A percentile compares a stretch with the other conserved stretches of the same genome.
These are phyloP conservation scores for Cardamine resedifolia DNA, from an alignment of 345 rosid species.

Conservation along the genomic window DNA sequence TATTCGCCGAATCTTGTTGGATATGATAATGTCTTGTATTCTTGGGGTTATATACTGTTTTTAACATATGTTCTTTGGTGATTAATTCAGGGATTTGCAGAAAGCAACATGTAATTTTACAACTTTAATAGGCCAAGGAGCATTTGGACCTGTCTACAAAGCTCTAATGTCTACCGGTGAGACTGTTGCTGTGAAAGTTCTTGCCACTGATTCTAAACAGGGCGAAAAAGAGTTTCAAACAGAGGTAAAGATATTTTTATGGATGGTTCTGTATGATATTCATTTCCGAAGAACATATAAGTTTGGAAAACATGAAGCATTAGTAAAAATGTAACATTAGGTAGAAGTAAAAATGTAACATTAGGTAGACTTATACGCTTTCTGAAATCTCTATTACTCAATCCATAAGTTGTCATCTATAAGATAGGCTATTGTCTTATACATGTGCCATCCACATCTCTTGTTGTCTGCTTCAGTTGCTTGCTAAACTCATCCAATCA, in stretches of 20 bases:
- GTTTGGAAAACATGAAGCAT: not conserved
- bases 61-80: not conserved
- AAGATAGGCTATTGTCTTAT: not conserved
- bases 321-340: not conserved
- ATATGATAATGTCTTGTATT: not conserved
- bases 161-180: slow-evolving; percentile 94
- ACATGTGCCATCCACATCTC: not conserved
- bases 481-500: not conserved
- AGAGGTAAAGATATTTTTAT: slow-evolving; percentile 63
- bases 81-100: slow-evolving; percentile 82
- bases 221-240: slow-evolving; percentile 98
- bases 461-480: not conserved
- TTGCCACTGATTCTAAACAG: slow-evolving; percentile 95
- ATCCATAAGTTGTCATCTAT: not conserved
- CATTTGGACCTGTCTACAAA: slow-evolving; percentile 98
- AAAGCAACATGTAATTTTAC: slow-evolving; percentile 93
- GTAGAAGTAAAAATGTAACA: not conserved
- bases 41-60: slow-evolving; percentile 6
- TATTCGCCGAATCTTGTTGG: not conserved
- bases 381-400: not conserved
- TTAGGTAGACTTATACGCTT: not conserved
- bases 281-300: no score
- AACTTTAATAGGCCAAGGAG: slow-evolving; percentile 88
- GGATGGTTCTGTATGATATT: no score
- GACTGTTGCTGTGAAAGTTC: slow-evolving; percentile 91